Evolutionary conservation across 257 asterid genomes (phyloP).

Genomic region (Primulina eburnea): DNA sequence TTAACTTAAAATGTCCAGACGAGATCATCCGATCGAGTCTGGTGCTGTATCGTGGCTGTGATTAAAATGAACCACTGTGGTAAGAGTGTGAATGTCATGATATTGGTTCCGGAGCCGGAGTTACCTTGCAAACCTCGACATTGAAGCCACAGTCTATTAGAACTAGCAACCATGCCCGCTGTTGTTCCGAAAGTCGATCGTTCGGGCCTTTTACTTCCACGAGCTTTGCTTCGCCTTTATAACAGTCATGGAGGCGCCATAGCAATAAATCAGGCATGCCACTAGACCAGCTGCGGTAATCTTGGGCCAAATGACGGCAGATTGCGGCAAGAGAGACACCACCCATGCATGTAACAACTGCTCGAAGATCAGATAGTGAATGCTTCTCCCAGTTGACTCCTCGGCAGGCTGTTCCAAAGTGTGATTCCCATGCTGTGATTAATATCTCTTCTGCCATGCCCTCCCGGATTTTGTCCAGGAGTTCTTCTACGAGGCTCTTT

Average conservation of each 20-base stretch:
- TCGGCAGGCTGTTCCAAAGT: conserved; percentile 59
- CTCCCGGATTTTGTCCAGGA: conserved; percentile 51
- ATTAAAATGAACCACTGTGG: conserved; percentile 1
- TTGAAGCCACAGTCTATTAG: conserved; percentile 75
- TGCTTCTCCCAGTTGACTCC: conserved; percentile 94
- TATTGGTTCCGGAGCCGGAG: conserved; percentile 35
- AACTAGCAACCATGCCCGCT: conserved; percentile 88
- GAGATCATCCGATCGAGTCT: too few relatives aligned
- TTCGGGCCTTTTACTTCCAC: conserved; percentile 96
- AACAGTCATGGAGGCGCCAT: conserved; percentile 77
- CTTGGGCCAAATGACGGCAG: conserved; percentile 85
- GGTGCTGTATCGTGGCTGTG: too few relatives aligned
- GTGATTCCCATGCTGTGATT: conserved; percentile 67
- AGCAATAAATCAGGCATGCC: conserved; percentile 95
- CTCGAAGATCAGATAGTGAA: conserved; percentile 61
- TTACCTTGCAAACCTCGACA: conserved; percentile 87
- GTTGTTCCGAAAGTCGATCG: conserved; percentile 92
- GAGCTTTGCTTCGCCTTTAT: conserved; percentile 88
- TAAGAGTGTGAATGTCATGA: neutral
- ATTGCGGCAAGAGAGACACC: conserved; percentile 69
- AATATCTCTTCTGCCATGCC: conserved; percentile 89
- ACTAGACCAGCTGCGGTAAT: conserved; percentile 91
- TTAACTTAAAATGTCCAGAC: too few relatives aligned
- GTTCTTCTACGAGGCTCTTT: conserved; percentile 59
- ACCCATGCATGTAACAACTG: conserved; percentile 80